A percentile compares a stretch with the other conserved stretches of the same genome.
These are phyloP conservation scores for Aciculoconidium aculeatum DNA, from an alignment of 805 yeast genomes.

Conservation along the genomic window DNA sequence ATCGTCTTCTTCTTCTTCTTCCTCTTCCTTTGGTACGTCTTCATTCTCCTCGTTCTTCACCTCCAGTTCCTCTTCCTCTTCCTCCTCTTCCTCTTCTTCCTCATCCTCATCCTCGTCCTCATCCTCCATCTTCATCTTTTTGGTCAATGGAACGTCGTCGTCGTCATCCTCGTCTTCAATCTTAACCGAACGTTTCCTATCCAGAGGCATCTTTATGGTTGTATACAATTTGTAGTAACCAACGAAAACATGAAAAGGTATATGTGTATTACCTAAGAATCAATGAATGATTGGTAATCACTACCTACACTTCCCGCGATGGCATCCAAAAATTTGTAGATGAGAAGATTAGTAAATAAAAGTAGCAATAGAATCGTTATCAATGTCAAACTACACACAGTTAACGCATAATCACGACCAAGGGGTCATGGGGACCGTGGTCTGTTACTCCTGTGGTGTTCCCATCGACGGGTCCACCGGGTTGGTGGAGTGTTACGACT, in stretches of 20 bases:
- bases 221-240: slow-evolving; percentile 13
- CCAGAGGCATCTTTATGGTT: too few species aligned
- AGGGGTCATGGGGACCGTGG: slow-evolving; percentile 50
- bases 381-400: slow-evolving; percentile 48
- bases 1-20: slow-evolving; percentile 40
- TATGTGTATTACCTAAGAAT: too few species aligned
- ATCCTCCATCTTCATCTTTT: slow-evolving; percentile 16
- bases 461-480: slow-evolving; percentile 96
- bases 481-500: slow-evolving; percentile 93
- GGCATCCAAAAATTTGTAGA: too few species aligned
- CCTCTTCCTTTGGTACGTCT: slow-evolving; percentile 15
- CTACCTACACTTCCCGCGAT: too few species aligned
- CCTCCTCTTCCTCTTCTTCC: slow-evolving; percentile 22
- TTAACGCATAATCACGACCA: slow-evolving; percentile 28
- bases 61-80: slow-evolving; percentile 11
- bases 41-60: slow-evolving; percentile 7
- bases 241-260: too few species aligned
- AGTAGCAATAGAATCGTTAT: too few species aligned
- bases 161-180: slow-evolving; percentile 23
- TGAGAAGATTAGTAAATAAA: too few species aligned
- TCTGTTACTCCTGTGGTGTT: slow-evolving; percentile 97
- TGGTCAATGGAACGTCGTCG: slow-evolving; percentile 19
- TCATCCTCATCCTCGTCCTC: slow-evolving; percentile 14
- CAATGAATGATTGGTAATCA: too few species aligned
- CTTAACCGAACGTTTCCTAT: slow-evolving; percentile 25